Evolutionary conservation across 2,329 filamentous ascomycete genomes (phyloP), one percentile per base, ranked within the genome.

Genomic region (Paecilomyces niveus): DNA sequence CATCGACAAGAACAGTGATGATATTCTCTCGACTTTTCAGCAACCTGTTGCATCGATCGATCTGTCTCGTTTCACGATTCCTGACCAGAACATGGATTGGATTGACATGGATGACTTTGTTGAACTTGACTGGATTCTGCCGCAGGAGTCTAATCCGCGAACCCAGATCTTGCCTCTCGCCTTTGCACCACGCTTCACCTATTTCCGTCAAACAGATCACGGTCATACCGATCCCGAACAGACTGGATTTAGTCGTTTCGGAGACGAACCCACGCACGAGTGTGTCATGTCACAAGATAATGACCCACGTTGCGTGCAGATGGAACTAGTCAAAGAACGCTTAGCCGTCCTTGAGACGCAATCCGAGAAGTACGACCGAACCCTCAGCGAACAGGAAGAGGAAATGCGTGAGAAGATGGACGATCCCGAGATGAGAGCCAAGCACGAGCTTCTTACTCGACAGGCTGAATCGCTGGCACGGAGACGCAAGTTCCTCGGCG

Each of bases 61-160:
- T 70, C 80, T 96, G 54, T 96, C 92, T 0, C 88, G 89, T 56
- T 99, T 99, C 70, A 93, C 88, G 0, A 99, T 99, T 54, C 93
- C 94, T 0, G 94, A 99, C 71, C 90, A 95, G 57, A 94, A 99
- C 68, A 87, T 92, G 65, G 92, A 88, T 57, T 99, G 94, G 94
- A 92, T 99, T 62, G 94, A 99, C 69, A 97, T 99, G 92, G 94
- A 99, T 70, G 94, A 99, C 71, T 99, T 99, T 74, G 92, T 99
- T 31, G 94, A 99, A 72, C 79, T 99, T 22, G 95, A 97, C 71
- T 97, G 93, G 93, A 92, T 96, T 57, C 76, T 97, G 24, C 93
- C 93, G 0, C 89, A 90, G 13, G 90, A 96, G 69, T 85, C 89
- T 32, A 95, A 96, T 64, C 92, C 93, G 0, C 89, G 95, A 64